Base-by-base conservation (phyloP, 2,329 filamentous ascomycete species). In the Scleromitrula shiraiana region DNA sequence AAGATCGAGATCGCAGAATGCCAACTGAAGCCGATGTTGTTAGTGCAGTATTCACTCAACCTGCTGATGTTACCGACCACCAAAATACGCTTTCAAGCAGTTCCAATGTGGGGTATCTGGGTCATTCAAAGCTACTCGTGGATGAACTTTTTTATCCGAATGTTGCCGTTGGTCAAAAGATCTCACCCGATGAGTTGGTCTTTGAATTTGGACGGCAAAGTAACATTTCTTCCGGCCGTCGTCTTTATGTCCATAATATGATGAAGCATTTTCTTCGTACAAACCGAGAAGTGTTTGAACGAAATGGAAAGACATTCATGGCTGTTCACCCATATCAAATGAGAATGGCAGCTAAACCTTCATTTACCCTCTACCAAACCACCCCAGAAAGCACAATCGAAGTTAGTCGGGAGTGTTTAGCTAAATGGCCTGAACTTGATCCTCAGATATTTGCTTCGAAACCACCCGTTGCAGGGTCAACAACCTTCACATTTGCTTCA, bases 111-210 rank as follows among this genome's bases (percentile, higher is more conserved):
- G 54, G 55, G 17, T 72, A 71, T 53, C 63, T 72, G 24, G 67
- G 68, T 1, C 62, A 60, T 15, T 47, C 59, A n/a, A 64, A 62
- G 24, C 48, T 70, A n/a, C 54, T 60, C 20, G 57, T 67, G 5
- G 63, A 69, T 40, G 60, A 67, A 40, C 48, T 74, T 5, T 74
- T 74, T 55, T 73, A 72, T 48, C 46, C 48, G 7, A 54, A 52
- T 14, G 49, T 53, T 27, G 27, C 41, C 10, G 50, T 62, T 29
- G 62, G 62, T 49, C 51, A 65, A 48, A 55, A 62, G 41, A 46
- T 65, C 6, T 29, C 56, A 7, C 40, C 51, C 23, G 54, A 54
- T 20, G 60, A 64, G 24, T 50, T 60, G 10, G 55, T 53, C n/a
- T 50, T 61, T n/a, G 57, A 61, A 48, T 43, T 59, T 17, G 44